Conservation (phyloP, 1,284 basidiomycete species). For the Kalmanozyma brasiliensis region DNA sequence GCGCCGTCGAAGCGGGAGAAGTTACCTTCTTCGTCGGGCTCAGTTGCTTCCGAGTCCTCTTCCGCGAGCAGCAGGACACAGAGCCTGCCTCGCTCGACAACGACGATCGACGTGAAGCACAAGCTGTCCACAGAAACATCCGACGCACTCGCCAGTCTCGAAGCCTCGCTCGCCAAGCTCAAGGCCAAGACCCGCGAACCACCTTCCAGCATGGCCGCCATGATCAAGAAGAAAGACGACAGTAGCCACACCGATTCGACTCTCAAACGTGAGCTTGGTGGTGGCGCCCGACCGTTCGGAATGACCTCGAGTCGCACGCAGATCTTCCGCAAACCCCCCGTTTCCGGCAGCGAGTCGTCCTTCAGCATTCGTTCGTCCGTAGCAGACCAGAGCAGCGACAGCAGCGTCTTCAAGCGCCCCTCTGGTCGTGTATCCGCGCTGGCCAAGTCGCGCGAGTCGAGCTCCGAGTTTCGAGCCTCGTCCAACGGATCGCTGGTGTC, state of each 20-base stretch:
- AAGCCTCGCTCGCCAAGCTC: slow-evolving; percentile 45
- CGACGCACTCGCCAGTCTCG: slow-evolving; percentile 44
- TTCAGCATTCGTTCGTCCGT: slow-evolving; percentile 9
- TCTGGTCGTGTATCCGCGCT: slow-evolving; percentile 34
- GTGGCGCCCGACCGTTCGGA: slow-evolving; percentile 4
- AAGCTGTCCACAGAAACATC: slow-evolving; percentile 43
- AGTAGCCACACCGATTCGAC: slow-evolving; percentile 1
- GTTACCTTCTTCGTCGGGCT: slow-evolving; percentile 7
- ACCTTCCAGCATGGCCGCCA: neutral
- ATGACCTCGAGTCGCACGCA: slow-evolving; percentile 20
- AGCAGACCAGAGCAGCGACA: slow-evolving; percentile 29
- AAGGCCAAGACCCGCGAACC: slow-evolving; percentile 25
- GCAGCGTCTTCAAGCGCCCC: slow-evolving; percentile 34
- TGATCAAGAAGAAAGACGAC: slow-evolving; percentile 8
- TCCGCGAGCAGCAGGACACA: slow-evolving; percentile 6
- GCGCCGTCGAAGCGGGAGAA: neutral
- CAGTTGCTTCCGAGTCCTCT: slow-evolving; percentile 2
- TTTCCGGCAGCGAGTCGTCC: slow-evolving; percentile 11
- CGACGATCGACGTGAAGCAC: slow-evolving; percentile 29
- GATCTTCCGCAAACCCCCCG: slow-evolving; percentile 11
- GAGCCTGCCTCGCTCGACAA: slow-evolving; percentile 9
- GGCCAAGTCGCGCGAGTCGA: slow-evolving; percentile 31
- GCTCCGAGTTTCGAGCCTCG: slow-evolving; percentile 13
- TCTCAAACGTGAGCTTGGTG: slow-evolving; percentile 27
- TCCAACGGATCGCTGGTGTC: slow-evolving; percentile 14